phyloP scores from a whole-genome alignment of 352 stramenopile genomes.

The Blastocystis sp. region DNA sequence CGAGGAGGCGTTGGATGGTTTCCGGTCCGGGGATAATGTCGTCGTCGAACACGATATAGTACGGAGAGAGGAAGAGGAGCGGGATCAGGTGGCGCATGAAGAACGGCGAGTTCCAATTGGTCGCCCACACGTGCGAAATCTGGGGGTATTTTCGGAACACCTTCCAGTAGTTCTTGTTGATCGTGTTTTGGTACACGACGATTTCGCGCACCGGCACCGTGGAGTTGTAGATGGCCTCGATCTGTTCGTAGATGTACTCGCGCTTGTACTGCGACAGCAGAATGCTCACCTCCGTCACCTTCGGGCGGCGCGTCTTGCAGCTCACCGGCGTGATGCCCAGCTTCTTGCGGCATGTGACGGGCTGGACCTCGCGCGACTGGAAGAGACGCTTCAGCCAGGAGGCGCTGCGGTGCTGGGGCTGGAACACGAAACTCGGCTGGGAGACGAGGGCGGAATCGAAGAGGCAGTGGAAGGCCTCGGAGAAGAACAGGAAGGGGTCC shows the following conservation, averaged over 20 bases:
- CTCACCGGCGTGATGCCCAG: background rate
- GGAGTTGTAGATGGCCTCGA: constrained; percentile 1
- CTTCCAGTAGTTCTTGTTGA: constrained; percentile 18
- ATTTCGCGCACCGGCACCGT: background rate
- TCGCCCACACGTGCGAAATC: constrained; percentile 33
- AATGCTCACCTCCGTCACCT: background rate
- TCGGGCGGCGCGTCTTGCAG: background rate
- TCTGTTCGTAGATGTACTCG: constrained; percentile 20
- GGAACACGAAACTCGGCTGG: background rate
- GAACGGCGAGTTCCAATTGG: constrained; percentile 53
- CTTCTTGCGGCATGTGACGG: background rate
- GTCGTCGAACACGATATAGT: constrained; percentile 51
- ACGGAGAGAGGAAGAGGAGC: constrained; percentile 19
- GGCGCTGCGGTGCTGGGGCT: background rate
- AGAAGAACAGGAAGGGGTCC: constrained; percentile 36
- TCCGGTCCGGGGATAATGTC: constrained; percentile 39
- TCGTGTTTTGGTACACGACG: constrained; percentile 36
- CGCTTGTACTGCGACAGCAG: constrained; percentile 52
- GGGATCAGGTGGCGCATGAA: constrained; percentile 53
- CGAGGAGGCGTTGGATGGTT: constrained; percentile 1
- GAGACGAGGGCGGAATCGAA: background rate
- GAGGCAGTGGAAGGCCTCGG: background rate
- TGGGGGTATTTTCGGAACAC: background rate
- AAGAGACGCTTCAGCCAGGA: background rate
- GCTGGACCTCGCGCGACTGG: background rate